A percentile compares a stretch with the other conserved stretches of the same genome.
Conservation (phyloP, 1,284 basidiomycete genomes). For the Apiotrichum gamsii region DNA sequence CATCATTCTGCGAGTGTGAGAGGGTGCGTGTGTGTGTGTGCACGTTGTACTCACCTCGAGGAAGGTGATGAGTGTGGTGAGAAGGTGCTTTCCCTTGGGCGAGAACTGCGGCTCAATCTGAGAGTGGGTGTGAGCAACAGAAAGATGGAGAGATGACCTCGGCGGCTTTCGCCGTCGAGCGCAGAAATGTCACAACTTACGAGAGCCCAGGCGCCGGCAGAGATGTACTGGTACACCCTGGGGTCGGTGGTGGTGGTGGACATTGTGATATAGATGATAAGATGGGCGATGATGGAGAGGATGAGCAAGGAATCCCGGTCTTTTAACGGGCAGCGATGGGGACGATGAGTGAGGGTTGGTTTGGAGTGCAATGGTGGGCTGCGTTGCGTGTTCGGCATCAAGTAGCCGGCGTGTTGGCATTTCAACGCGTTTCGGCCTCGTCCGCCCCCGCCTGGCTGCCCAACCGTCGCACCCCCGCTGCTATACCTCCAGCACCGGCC, state of each 20-base stretch:
- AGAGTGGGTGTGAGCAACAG: background rate
- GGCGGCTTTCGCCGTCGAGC: background rate
- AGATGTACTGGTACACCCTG: slow-evolving; percentile 20
- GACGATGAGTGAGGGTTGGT: no score
- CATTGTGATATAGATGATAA: background rate
- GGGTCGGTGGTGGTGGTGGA: slow-evolving; percentile 10
- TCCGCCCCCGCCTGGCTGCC: no score
- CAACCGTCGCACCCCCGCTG: no score
- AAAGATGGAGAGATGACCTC: background rate
- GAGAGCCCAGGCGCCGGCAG: slow-evolving; percentile 24
- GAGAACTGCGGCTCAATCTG: slow-evolving; percentile 90
- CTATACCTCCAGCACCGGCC: no score
- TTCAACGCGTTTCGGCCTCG: no score
- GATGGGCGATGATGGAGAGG: no score
- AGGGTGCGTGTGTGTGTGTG: background rate
- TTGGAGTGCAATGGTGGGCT: no score
- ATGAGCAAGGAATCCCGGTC: no score
- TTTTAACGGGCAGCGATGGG: no score
- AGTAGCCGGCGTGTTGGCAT: no score
- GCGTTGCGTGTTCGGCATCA: no score
- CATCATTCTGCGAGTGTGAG: slow-evolving; percentile 61
- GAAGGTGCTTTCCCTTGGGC: slow-evolving; percentile 73
- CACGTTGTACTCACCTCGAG: slow-evolving; percentile 60
- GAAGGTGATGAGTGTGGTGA: slow-evolving; percentile 77
- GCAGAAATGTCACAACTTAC: slow-evolving; percentile 14